Base-by-base conservation (phyloP, 148 eudicot genomes). In the Cornus kousa region DNA sequence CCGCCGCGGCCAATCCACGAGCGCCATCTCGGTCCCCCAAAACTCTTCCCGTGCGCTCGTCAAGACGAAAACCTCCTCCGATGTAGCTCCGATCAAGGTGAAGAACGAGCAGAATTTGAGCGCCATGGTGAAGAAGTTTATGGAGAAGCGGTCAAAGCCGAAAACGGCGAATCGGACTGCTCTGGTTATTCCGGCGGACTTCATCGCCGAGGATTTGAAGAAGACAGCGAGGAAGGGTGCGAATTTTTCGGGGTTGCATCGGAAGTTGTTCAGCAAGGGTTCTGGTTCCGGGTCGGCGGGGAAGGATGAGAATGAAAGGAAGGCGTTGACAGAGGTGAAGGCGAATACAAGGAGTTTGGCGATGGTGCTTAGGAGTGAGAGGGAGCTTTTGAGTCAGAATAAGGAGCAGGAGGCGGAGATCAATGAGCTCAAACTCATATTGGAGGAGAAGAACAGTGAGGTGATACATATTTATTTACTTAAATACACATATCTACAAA, bases 341-440 rank as follows among this genome's bases (percentile, higher is more conserved):
- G 65, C 86, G 48, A 94, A 92, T 74, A 88, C 97, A n/a, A 88
- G 98, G 84, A 94, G 87, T 20, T 75, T 94, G 81, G 97, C 87
- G 1, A 92, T 90, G 97, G 97, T 94, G 79, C 72, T 94, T 79
- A 85, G 95, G 89, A 92, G 98, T 79, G 98, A 94, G 83, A 89
- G 98, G 77, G 98, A 94, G 88, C 87, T 94, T 22, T 81, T 94
- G 71, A 84, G 71, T 76, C 85, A 81, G 80, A 88, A 87, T 67
- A 92, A 92, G 81, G 93, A 94, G 39, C 89, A 89, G 67, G 89
- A 94, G 72, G 43, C 75, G n/a, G 75, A 87, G 77, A 91, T 94
- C 77, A 62, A 81, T 33, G 78, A 88, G 60, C 95, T 94, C 53
- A 88, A 85, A 37, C 48, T 82, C 37, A 68, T 83, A 79, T 87